Evolutionary conservation across 164 flowering plant species (phyloP), one percentile per base, ranked within the genome.

Genomic region (Protea cynaroides): DNA sequence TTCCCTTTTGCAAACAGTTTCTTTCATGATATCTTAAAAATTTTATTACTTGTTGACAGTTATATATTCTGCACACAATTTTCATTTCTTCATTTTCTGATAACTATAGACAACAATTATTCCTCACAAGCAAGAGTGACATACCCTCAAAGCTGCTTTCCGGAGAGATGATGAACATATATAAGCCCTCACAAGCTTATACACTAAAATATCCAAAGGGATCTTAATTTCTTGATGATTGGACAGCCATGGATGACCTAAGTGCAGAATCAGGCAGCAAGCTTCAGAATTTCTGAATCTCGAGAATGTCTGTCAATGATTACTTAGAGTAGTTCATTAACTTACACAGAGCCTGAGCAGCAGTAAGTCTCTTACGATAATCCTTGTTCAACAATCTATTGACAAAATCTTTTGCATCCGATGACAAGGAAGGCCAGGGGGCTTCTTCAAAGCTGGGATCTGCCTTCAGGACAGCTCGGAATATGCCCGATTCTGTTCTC

Each of bases 191-290:
- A 86, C 80, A 63, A 78, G 86, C 78, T 73, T 90, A 78, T 72
- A 87, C 1, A 83, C 71, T 19, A 86, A 71, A 78, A 90, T 89
- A 73, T 94, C 98, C 72, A 84, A 65, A 43, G 98, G 98, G 43
- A 86, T 84, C 74, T 81, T 87, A 56, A 77, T 55, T 36, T 84
- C 92, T 38, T 81, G 86, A 66, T 75, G 51, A 60, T 69, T 77
- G 24, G 85, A 77, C 52, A 94, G 71, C 98, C 98, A 94, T 29
- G 98, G 98, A 84, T 94, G 98, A 87, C 95, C 98, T 94, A 66
- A 63, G 58, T 51, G 75, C 23, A 66, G 67, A 70, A 63, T 22
- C 38, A 37, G 29, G 24, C 53, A 14, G 14, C 54, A 46, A 68
- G 43, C 40, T 64, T 67, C 46, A 65, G 67, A 25, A 66, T 13